Evolutionary conservation across 1,284 basidiomycete species (phyloP).

Genomic region (Trametes pubescens): DNA sequence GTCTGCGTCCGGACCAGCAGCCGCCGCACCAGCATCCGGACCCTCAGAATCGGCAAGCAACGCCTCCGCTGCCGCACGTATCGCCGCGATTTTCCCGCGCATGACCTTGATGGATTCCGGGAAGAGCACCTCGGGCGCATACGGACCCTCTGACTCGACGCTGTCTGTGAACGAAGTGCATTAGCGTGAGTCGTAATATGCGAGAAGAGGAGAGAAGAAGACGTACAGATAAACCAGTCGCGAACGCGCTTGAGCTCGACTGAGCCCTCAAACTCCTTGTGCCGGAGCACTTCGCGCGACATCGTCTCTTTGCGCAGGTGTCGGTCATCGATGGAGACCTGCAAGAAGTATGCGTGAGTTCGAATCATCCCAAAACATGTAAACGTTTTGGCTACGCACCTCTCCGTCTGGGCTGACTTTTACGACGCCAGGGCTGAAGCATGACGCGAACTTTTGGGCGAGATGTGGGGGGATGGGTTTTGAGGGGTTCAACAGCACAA

Average conservation of each 20-base stretch:
- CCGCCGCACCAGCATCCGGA: constrained; percentile 12
- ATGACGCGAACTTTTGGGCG: constrained; percentile 83
- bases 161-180: constrained; percentile 63
- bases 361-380: no score
- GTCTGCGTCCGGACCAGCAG: constrained; percentile 31
- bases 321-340: constrained; percentile 65
- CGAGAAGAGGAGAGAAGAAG: neutral
- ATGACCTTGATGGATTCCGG: constrained; percentile 87
- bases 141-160: constrained; percentile 91
- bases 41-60: constrained; percentile 49
- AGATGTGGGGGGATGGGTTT: constrained; percentile 72
- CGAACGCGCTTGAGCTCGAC: constrained; percentile 88
- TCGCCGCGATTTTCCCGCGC: constrained; percentile 77
- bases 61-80: constrained; percentile 66
- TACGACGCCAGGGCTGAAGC: constrained; percentile 93
- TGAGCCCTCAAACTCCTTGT: constrained; percentile 89
- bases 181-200: neutral
- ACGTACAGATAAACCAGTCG: constrained; percentile 94
- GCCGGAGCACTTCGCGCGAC: constrained; percentile 91
- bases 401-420: constrained; percentile 57
- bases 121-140: constrained; percentile 85
- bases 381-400: no score
- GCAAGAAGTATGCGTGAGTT: neutral
- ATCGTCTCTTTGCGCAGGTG: constrained; percentile 89
- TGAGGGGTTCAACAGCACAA: constrained; percentile 78